A percentile compares a stretch with the other conserved stretches of the same genome.
These are phyloP conservation scores for Russula foetens DNA, from an alignment of 768 basidiomycete species.

Conservation along the genomic window DNA sequence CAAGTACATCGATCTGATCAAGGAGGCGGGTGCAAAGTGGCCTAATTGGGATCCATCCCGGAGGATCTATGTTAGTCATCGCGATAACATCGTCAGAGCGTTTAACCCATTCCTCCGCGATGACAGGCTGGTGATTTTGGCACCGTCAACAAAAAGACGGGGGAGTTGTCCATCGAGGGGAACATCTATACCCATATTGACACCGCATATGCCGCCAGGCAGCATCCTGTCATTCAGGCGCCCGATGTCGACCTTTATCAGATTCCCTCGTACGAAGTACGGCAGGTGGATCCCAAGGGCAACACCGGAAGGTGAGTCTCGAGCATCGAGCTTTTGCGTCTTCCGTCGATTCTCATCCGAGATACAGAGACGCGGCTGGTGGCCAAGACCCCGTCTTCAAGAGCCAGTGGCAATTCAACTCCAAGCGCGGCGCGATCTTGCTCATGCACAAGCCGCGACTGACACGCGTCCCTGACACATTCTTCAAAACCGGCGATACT, in stretches of 20 bases:
- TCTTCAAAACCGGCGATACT: neutral
- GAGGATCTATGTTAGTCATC: neutral
- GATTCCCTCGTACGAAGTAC: conserved; percentile 1
- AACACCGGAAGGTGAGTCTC: neutral
- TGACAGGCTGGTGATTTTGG: conserved; percentile 7
- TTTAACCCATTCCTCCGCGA: neutral
- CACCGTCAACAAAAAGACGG: neutral
- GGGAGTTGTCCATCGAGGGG: neutral
- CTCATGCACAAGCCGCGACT: neutral
- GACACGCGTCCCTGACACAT: neutral
- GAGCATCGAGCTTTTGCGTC: neutral
- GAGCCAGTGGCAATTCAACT: neutral
- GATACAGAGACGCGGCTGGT: neutral
- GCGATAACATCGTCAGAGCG: neutral
- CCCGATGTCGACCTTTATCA: neutral
- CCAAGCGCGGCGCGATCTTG: conserved; percentile 5
- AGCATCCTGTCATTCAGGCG: neutral
- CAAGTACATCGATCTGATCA: conserved; percentile 4
- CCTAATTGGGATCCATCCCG: conserved; percentile 1
- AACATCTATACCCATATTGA: conserved; percentile 1
- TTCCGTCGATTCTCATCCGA: neutral
- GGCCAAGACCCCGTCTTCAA: neutral
- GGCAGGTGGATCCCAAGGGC: neutral
- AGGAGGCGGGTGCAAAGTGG: neutral
- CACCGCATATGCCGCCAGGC: neutral